Evolutionary conservation across 2,329 filamentous ascomycete genomes (phyloP), one percentile per base, ranked within the genome.

Genomic region (Capronia coronata): DNA sequence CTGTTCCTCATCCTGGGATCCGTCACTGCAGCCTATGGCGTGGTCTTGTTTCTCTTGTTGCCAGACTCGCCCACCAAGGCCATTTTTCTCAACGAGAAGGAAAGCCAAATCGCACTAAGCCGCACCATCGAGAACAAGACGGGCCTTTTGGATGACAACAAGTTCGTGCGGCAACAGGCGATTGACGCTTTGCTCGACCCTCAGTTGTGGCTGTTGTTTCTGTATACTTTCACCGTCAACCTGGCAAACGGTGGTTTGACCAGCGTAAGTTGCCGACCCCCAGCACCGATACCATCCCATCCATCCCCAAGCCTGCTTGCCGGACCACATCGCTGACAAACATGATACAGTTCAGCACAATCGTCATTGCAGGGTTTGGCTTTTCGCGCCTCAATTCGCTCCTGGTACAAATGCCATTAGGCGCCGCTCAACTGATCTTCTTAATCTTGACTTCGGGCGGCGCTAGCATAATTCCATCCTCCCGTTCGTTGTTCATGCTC

Each of bases 131-230:
- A 62, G 3, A 79, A 80, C 55, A 64, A 69, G n/a, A 71, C 75
- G 48, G 77, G 77, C 1, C 69, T 79, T 41, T 76, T 43, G 18
- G 49, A 78, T 60, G 78, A 75, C 54, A 66, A 68, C 9, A 65
- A 73, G 18, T 74, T 74, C 61, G 69, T 71, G 42, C 63, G 59
- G 62, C 64, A 69, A 25, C 73, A 75, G 60, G 68, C 71, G 3
- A 64, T 66, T 49, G 72, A 78, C 59, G 72, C 72, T 0, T 59
- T 72, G 1, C 40, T 62, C 3, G 79, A 82, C 56, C 70, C 75
- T 0, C 80, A 82, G 63, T 76, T 76, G 0, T 82, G 78, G 77
- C 66, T 80, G 14, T 59, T 82, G 5, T 77, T 79, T 48, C 54
- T 79, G 19, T 70, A 75, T 61, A 72, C 75, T 1, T 65, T 72